Conservation (phyloP, 2,329 filamentous ascomycete species). For the Aureobasidium sp. region DNA sequence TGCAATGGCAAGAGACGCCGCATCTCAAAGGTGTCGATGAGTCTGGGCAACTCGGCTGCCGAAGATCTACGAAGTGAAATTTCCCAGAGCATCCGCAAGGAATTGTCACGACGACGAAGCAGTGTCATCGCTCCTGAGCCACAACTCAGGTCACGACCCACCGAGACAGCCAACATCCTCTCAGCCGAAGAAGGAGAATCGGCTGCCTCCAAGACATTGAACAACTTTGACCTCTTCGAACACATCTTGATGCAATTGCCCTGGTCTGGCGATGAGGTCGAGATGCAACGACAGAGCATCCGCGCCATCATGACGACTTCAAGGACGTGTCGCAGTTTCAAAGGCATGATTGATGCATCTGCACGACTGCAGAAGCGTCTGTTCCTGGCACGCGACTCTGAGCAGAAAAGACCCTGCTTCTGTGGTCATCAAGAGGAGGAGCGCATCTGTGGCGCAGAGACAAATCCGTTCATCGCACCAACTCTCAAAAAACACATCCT, state of each 20-base stretch:
- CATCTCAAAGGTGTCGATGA: constrained; percentile 13
- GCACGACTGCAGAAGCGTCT: constrained; percentile 11
- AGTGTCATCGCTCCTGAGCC: constrained; percentile 9
- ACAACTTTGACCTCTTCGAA: constrained; percentile 13
- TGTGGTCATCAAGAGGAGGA: constrained; percentile 11
- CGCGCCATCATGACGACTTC: constrained; percentile 6
- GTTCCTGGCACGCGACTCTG: constrained; percentile 13
- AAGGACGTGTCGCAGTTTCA: constrained; percentile 12
- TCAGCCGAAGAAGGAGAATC: not conserved
- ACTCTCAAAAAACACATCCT: constrained; percentile 7
- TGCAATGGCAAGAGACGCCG: constrained; percentile 4
- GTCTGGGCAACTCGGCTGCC: not conserved
- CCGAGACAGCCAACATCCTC: not conserved
- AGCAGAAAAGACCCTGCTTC: not conserved
- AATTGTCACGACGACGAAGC: constrained; percentile 9
- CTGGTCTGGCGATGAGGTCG: constrained; percentile 1
- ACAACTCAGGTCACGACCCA: not conserved
- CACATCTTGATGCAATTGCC: constrained; percentile 5
- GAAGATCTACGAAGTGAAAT: constrained; percentile 6
- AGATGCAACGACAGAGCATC: constrained; percentile 2
- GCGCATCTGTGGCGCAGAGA: not conserved
- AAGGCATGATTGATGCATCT: constrained; percentile 14
- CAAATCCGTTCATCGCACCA: constrained; percentile 9
- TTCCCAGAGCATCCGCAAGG: constrained; percentile 10
- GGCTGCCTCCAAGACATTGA: not conserved